Evolutionary conservation across 805 yeast genomes (phyloP).

Genomic region (Torulaspora indica): DNA sequence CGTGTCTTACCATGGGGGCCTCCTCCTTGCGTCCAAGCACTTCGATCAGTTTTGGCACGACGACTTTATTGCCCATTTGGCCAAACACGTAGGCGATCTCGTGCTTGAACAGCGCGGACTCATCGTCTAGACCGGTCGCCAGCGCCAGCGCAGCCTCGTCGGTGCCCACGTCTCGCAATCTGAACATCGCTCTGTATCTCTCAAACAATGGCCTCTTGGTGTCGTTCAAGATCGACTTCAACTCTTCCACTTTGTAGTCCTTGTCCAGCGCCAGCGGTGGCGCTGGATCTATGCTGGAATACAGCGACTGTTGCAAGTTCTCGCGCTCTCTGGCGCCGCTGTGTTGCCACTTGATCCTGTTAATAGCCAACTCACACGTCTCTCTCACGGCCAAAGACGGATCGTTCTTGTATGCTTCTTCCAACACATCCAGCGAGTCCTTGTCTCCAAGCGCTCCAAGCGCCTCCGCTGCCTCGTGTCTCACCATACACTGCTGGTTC

Average conservation of each 20-base stretch:
- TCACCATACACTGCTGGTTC: constrained; percentile 88
- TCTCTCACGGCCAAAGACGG: constrained; percentile 86
- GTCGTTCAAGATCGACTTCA: constrained; percentile 67
- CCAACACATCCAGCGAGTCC: constrained; percentile 62
- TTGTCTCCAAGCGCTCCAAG: constrained; percentile 90
- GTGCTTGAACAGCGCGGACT: constrained; percentile 91
- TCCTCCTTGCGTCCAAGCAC: constrained; percentile 72
- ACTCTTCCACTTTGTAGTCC: constrained; percentile 57
- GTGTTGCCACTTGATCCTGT: constrained; percentile 88
- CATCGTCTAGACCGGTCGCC: constrained; percentile 84
- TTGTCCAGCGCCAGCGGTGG: constrained; percentile 82
- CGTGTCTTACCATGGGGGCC: constrained; percentile 99
- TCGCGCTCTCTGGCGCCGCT: constrained; percentile 52
- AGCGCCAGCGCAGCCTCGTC: constrained; percentile 90
- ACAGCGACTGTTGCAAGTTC: constrained; percentile 66
- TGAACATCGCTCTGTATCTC: constrained; percentile 97
- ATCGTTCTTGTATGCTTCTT: constrained; percentile 62
- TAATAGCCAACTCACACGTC: constrained; percentile 96
- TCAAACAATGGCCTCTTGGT: constrained; percentile 77
- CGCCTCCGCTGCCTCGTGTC: constrained; percentile 99
- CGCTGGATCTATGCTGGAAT: constrained; percentile 93
- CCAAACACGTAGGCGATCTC: constrained; percentile 98
- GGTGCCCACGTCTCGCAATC: constrained; percentile 90
- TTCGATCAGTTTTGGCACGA: constrained; percentile 81
- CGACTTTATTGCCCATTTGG: constrained; percentile 88